These are phyloP conservation scores for Persicaria maculosa DNA, from an alignment of 148 eudicot species.

Conservation along the genomic window DNA sequence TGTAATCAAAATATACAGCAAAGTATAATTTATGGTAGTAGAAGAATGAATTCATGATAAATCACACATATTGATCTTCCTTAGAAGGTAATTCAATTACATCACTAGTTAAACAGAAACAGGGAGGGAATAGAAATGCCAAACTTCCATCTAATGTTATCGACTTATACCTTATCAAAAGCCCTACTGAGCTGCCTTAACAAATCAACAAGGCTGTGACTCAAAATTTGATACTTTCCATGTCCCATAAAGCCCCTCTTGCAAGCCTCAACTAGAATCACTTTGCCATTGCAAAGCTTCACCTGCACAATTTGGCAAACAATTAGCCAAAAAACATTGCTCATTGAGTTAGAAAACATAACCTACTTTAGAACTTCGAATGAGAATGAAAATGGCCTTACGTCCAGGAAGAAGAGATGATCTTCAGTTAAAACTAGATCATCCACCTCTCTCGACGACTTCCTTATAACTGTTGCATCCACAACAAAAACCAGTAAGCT, in stretches of 20 bases:
- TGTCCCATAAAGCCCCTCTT: slow-evolving; percentile 64
- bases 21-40: not conserved
- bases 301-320: slow-evolving; percentile 37
- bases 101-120: not conserved
- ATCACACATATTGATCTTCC: not conserved
- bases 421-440: slow-evolving; percentile 51
- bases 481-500: not conserved
- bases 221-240: slow-evolving; percentile 82
- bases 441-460: slow-evolving; percentile 37
- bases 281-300: slow-evolving; percentile 92
- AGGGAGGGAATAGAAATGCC: not conserved
- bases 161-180: slow-evolving; percentile 72
- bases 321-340: slow-evolving; percentile 11
- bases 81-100: too few species aligned
- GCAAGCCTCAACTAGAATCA: slow-evolving; percentile 73
- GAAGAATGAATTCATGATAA: not conserved
- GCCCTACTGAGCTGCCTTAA: slow-evolving; percentile 86
- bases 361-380: not conserved
- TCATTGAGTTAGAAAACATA: not conserved
- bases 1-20: not conserved
- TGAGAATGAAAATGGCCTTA: slow-evolving; percentile 22
- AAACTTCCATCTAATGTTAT: not conserved
- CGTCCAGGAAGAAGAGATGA: slow-evolving; percentile 82
- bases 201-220: slow-evolving; percentile 92
- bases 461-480: slow-evolving; percentile 54